Percentiles rank a stretch among this genome's conserved stretches.
Conservation (phyloP, 176 grass and related monocot genomes). For the Calamus simplicifolius region DNA sequence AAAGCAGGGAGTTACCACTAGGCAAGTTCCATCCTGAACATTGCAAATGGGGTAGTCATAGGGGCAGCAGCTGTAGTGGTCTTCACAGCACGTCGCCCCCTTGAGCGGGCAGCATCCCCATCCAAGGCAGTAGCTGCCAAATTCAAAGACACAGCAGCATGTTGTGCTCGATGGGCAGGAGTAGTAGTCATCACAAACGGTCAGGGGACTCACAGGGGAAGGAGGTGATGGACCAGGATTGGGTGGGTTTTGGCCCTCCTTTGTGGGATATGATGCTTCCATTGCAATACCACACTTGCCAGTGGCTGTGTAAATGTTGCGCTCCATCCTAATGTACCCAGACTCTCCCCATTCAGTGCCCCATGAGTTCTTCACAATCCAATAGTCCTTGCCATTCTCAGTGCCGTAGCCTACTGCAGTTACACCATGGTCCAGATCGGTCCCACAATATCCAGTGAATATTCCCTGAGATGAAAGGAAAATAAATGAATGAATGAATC, state of each 20-base stretch:
- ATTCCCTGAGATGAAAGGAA: constrained; percentile 19
- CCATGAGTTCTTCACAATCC: constrained; percentile 69
- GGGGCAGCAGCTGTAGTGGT: constrained; percentile 47
- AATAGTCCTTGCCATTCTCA: constrained; percentile 27
- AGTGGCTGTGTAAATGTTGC: constrained; percentile 7
- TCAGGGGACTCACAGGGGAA: constrained; percentile 23
- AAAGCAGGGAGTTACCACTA: constrained; percentile 15
- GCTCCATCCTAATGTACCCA: constrained; percentile 39
- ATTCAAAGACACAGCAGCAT: constrained; percentile 41
- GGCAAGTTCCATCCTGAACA: constrained; percentile 24
- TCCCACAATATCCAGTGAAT: constrained; percentile 25
- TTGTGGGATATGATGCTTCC: constrained; percentile 38
- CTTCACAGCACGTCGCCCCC: constrained; percentile 32
- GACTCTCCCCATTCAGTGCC: constrained; percentile 40
- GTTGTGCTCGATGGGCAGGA: constrained; percentile 29
- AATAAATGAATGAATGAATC: not conserved
- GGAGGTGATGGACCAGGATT: constrained; percentile 24
- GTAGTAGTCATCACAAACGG: constrained; percentile 25
- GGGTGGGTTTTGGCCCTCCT: constrained; percentile 26
- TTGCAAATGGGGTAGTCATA: constrained; percentile 45
- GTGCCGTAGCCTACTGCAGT: constrained; percentile 37
- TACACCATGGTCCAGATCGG: constrained; percentile 37
- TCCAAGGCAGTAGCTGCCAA: constrained; percentile 17
- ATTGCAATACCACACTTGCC: constrained; percentile 43
- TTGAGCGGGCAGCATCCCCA: constrained; percentile 48